Evolutionary conservation across 495 filamentous ascomycete genomes (phyloP).

Genomic region (Lentithecium fluviatile): DNA sequence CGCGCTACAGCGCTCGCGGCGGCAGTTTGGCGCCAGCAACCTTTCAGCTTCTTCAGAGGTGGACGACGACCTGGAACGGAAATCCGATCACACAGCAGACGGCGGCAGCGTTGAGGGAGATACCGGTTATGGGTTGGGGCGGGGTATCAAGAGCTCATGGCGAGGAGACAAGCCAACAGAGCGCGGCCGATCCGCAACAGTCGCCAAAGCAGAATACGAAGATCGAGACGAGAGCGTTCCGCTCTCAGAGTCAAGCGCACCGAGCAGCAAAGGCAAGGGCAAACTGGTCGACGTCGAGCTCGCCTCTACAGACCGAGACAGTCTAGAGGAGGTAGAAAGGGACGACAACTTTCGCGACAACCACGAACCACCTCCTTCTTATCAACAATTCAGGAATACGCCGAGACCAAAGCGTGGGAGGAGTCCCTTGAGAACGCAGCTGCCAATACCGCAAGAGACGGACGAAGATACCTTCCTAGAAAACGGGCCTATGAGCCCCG

Average conservation of each 20-base stretch:
- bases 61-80: constrained; percentile 57
- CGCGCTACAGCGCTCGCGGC: constrained; percentile 81
- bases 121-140: constrained; percentile 41
- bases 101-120: constrained; percentile 32
- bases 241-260: constrained; percentile 40
- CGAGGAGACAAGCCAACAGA: constrained; percentile 46
- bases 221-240: constrained; percentile 40
- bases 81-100: constrained; percentile 37
- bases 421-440: constrained; percentile 27
- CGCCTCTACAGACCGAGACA: constrained; percentile 58
- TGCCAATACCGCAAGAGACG: constrained; percentile 49
- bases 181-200: constrained; percentile 38
- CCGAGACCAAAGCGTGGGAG: constrained; percentile 36
- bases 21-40: constrained; percentile 77
- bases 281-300: constrained; percentile 87
- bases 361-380: constrained; percentile 76
- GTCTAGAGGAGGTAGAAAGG: constrained; percentile 49
- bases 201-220: constrained; percentile 40
- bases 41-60: constrained; percentile 78
- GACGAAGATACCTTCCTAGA: constrained; percentile 44
- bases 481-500: constrained; percentile 48
- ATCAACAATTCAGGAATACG: constrained; percentile 74
- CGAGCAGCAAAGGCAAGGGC: constrained; percentile 60
- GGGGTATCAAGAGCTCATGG: constrained; percentile 62
- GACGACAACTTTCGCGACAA: constrained; percentile 63